Conservation (phyloP, 2,329 filamentous ascomycete species). For the Thyridium curvatum region DNA sequence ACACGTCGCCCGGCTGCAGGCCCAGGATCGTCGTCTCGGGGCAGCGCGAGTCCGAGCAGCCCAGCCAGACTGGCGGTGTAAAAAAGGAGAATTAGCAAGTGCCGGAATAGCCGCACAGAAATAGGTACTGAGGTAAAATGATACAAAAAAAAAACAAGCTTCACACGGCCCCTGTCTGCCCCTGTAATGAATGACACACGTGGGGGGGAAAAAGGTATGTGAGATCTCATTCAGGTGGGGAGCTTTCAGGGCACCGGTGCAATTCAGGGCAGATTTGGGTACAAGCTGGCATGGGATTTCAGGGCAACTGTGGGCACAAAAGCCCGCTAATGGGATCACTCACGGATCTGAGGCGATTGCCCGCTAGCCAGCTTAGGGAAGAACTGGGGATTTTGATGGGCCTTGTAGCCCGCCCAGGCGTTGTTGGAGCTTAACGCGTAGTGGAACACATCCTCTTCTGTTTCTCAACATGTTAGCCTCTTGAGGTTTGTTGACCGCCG, state of each 20-base stretch:
- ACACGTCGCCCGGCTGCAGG: conserved; percentile 76
- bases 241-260: no score
- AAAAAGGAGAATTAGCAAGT: conserved; percentile 1
- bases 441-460: conserved; percentile 49
- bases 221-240: conserved; percentile 1
- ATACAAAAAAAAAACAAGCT: no score
- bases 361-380: conserved; percentile 62
- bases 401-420: conserved; percentile 61
- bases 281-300: neutral
- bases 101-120: neutral
- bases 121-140: no score
- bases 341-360: conserved; percentile 58
- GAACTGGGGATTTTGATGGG: conserved; percentile 61
- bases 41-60: conserved; percentile 79
- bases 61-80: conserved; percentile 63
- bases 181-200: neutral
- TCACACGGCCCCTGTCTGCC: neutral
- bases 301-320: no score
- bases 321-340: conserved; percentile 16
- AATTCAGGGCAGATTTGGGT: neutral
- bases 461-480: no score
- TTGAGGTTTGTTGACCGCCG: no score
- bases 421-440: conserved; percentile 63
- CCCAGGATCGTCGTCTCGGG: conserved; percentile 78
- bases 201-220: neutral